Base-by-base conservation (phyloP, 1,139 yeast genomes). In the Petasospora fabianii region DNA sequence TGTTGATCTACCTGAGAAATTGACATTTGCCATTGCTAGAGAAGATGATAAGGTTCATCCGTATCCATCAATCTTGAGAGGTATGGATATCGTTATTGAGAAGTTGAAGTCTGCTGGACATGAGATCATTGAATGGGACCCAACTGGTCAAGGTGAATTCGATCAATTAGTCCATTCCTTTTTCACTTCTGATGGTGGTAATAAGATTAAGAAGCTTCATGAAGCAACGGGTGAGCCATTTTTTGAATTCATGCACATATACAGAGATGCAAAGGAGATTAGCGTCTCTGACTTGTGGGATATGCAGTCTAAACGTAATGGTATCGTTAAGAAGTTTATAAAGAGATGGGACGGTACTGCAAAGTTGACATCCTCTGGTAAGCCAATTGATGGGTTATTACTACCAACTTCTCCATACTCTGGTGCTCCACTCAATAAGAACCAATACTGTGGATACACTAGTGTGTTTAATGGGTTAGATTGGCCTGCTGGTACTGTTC, bases 61-160 rank as follows among this genome's bases (percentile, higher is more conserved):
- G 13, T 62, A 73, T 9, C 92, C 90, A 18, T 90, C 90, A 40
- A 75, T 81, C 42, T 50, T 65, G 8, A 67, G 82, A 40, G 84
- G 77, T 11, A 55, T 80, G 47, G 62, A 69, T 19, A 46, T 60
- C 34, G 69, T 77, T 2, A 69, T 64, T 8, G 68, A 66, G 14
- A 69, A 71, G 24, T 60, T 78, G 37, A 60, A 62, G 47, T 65
- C 61, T 9, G 73, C 71, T 28, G 87, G 87, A 16, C 84, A 75
- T 50, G 76, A 73, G 41, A 68, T 81, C 30, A 73, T 80, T 19
- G 76, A 73, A 35, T 80, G 83, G 75, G 68, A 62, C 18, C 68
- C 77, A n/a, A 62, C 35, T 63, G 60, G 24, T 58, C 29, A 31
- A 22, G 42, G 41, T 24, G 21, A 41, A n/a, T 40, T 20, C 15